Evolutionary conservation across 2,329 filamentous ascomycete species (phyloP).

Genomic region (Phyllachora maydis): DNA sequence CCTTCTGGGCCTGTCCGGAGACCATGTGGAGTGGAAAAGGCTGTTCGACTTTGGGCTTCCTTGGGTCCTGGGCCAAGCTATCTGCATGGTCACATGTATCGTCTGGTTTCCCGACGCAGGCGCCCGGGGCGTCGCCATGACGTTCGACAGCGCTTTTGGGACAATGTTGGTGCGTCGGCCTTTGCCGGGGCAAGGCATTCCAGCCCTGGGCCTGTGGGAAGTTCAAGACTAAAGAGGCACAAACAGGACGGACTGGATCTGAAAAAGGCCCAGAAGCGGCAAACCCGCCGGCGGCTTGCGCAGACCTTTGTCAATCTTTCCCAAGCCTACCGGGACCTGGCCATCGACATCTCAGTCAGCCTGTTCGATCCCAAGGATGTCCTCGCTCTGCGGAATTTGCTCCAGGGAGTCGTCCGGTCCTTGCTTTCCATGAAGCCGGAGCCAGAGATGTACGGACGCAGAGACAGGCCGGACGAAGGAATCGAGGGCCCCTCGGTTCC

Average conservation of each 20-base stretch:
- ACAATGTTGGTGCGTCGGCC: slow-evolving; percentile 19
- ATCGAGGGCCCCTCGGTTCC: no score
- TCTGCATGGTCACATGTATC: slow-evolving; percentile 26
- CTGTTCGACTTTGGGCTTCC: slow-evolving; percentile 30
- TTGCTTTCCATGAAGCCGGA: slow-evolving; percentile 26
- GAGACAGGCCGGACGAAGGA: no score
- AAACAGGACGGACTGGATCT: slow-evolving; percentile 14
- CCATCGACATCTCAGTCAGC: slow-evolving; percentile 33
- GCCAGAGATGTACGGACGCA: background rate
- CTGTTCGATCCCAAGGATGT: slow-evolving; percentile 28
- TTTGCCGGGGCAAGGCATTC: background rate
- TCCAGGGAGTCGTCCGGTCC: slow-evolving; percentile 31
- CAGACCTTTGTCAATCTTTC: slow-evolving; percentile 33
- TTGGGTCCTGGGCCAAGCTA: slow-evolving; percentile 31
- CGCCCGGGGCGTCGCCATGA: slow-evolving; percentile 24
- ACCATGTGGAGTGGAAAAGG: slow-evolving; percentile 24
- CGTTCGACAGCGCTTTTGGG: slow-evolving; percentile 22
- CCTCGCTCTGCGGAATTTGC: slow-evolving; percentile 25
- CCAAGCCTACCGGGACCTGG: slow-evolving; percentile 31
- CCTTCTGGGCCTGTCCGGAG: slow-evolving; percentile 23
- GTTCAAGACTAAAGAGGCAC: no score
- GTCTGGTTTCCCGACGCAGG: slow-evolving; percentile 32
- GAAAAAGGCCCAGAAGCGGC: slow-evolving; percentile 9
- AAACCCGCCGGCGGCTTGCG: slow-evolving; percentile 20
- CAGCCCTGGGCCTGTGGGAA: background rate